These are phyloP conservation scores for Nicotiana benthamiana DNA, from an alignment of 257 asterid genomes.

Conservation along the genomic window DNA sequence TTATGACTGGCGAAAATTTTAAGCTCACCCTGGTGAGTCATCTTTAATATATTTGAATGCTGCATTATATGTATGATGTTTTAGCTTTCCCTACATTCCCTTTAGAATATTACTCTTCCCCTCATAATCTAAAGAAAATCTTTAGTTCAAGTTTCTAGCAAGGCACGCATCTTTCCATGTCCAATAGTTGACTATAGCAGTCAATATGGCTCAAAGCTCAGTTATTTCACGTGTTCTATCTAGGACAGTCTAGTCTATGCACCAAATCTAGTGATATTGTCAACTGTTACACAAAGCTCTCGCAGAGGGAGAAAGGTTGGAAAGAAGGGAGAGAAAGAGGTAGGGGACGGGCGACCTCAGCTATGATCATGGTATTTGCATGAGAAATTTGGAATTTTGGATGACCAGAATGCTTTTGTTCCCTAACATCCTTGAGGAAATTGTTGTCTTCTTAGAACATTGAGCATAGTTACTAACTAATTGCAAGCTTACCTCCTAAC, in stretches of 20 bases:
- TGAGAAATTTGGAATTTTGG: slow-evolving; percentile 1
- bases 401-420: not conserved
- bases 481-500: not conserved
- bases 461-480: not conserved
- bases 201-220: not conserved
- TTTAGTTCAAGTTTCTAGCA: not conserved
- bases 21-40: slow-evolving; percentile 61
- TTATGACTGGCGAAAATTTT: slow-evolving; percentile 59
- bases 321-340: not conserved
- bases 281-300: not conserved
- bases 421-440: not conserved
- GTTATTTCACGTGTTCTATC: not conserved
- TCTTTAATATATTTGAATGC: not conserved
- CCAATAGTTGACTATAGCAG: not conserved
- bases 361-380: not conserved
- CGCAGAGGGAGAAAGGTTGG: not conserved
- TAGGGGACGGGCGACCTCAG: not conserved
- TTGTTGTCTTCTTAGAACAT: not conserved
- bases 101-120: not conserved
- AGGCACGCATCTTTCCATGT: not conserved
- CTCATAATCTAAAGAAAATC: not conserved
- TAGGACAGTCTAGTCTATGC: not conserved
- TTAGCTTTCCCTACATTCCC: not conserved
- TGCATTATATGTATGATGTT: not conserved
- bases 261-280: not conserved